These are phyloP conservation scores for Aphanomyces invadans DNA, from an alignment of 352 stramenopile species.

Conservation along the genomic window DNA sequence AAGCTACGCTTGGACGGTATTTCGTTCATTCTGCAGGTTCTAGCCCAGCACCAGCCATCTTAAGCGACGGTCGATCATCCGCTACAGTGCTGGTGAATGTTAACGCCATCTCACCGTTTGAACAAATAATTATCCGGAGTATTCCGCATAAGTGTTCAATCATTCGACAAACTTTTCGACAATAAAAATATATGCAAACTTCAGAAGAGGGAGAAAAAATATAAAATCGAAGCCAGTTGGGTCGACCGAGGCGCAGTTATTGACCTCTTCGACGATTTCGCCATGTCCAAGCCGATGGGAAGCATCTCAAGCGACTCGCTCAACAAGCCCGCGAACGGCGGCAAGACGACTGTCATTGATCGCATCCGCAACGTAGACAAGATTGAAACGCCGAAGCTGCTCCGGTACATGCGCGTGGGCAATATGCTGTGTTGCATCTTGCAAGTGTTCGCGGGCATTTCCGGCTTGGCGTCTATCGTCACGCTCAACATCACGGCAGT, in stretches of 20 bases:
- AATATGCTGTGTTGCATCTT: slow-evolving; percentile 23
- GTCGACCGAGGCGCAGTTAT: background rate
- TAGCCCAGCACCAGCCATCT: background rate
- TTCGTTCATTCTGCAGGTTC: background rate
- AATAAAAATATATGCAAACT: background rate
- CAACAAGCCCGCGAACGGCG: background rate
- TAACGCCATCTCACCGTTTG: background rate
- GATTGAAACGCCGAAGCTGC: slow-evolving; percentile 24
- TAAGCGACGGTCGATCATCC: no score
- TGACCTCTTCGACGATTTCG: background rate
- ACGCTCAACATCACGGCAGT: slow-evolving; percentile 25
- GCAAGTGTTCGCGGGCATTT: slow-evolving; percentile 20
- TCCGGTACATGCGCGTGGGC: slow-evolving; percentile 24
- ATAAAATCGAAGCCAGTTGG: background rate
- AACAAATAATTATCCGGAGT: background rate
- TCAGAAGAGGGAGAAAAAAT: background rate
- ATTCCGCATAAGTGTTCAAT: background rate
- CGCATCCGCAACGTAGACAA: slow-evolving; percentile 19
- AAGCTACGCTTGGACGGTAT: background rate
- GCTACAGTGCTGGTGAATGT: no score
- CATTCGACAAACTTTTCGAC: background rate
- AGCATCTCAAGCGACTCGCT: slow-evolving; percentile 20
- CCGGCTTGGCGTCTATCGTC: slow-evolving; percentile 20
- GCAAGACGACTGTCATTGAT: slow-evolving; percentile 18
- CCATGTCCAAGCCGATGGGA: slow-evolving; percentile 22